Base-by-base conservation (phyloP, 495 filamentous ascomycete genomes). In the Talaromyces thailandensis region DNA sequence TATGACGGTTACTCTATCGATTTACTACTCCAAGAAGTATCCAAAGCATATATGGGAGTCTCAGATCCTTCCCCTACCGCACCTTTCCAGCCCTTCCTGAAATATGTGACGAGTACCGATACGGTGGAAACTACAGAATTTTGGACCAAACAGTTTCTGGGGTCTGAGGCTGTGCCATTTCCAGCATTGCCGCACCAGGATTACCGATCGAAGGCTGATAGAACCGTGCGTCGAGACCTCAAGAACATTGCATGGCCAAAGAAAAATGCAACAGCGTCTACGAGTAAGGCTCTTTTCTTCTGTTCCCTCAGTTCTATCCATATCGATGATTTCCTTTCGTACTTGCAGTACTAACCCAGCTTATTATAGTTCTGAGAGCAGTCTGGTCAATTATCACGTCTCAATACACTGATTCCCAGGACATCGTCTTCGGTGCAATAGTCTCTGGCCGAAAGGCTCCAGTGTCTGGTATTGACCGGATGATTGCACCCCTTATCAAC, bases 401-500 rank as follows among this genome's bases (percentile, higher is more conserved):
- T 1, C 66, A 65, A 37, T 78, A 73, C 59, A 71, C 74, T 21
- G 64, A 62, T 12, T 68, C 63, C 28, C 63, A 72, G 8, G 75
- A 77, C 64, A 70, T 76, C 29, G 64, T 75, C 18, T 77, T 77
- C 62, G 76, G 74, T 11, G 68, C 66, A 28, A 73, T 70, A 12
- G 53, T 76, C n/a, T 68, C 76, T 8, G 78, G 78, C 3, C 65
- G 74, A 32, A 65, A 83, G 0, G 66, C 88, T 7, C 72, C 86
- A 5, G 67, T 91, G 6, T 78, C 87, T 16, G 78, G 78, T 2
- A 77, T 91, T 26, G 84, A 90, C 29, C 74, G 77, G 8, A 82
- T 93, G 7, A 82, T 93, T 24, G 88, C 86, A 1, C 91, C 91
- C 2, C 91, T 88, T 68, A 93, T 94, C 76, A 94, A 93, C 66